phyloP scores from a whole-genome alignment of 768 basidiomycete species.

The Mycena leptocephala region DNA sequence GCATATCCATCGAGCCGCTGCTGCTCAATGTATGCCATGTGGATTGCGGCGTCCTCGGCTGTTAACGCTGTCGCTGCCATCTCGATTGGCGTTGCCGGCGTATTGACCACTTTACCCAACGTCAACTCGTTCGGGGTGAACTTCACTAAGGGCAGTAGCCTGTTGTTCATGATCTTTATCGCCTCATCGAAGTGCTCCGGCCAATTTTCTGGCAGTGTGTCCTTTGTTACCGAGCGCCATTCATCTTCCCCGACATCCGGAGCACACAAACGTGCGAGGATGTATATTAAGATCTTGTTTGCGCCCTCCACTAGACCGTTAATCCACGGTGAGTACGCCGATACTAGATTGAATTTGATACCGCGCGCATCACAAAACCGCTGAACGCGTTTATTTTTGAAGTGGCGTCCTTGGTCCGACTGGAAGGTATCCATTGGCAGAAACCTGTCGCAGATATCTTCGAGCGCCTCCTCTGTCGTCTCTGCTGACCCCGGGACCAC shows the following conservation, averaged over 20 bases:
- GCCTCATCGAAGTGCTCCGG: conserved; percentile 38
- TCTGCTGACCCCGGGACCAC: neutral
- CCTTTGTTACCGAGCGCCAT: conserved; percentile 5
- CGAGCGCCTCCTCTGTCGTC: conserved; percentile 14
- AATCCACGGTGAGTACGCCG: conserved; percentile 46
- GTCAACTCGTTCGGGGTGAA: conserved; percentile 47
- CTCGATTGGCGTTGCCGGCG: conserved; percentile 27
- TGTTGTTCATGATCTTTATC: conserved; percentile 34
- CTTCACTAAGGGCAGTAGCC: conserved; percentile 40
- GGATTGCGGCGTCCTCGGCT: conserved; percentile 26
- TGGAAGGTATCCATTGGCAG: conserved; percentile 37
- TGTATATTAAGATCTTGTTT: conserved; percentile 39
- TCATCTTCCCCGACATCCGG: conserved; percentile 37
- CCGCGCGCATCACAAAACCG: conserved; percentile 28
- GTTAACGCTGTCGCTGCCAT: neutral
- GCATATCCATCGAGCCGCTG: conserved; percentile 48
- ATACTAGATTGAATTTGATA: conserved; percentile 21
- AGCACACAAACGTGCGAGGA: conserved; percentile 37
- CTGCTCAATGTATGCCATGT: conserved; percentile 49
- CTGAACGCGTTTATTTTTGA: conserved; percentile 35
- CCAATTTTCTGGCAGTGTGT: conserved; percentile 39
- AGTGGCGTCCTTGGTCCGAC: conserved; percentile 45
- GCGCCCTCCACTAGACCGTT: conserved; percentile 45
- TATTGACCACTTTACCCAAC: conserved; percentile 49
- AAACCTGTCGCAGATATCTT: conserved; percentile 36